Base-by-base conservation (phyloP, 2,329 filamentous ascomycete species). In the Colletotrichum ledebouriae region DNA sequence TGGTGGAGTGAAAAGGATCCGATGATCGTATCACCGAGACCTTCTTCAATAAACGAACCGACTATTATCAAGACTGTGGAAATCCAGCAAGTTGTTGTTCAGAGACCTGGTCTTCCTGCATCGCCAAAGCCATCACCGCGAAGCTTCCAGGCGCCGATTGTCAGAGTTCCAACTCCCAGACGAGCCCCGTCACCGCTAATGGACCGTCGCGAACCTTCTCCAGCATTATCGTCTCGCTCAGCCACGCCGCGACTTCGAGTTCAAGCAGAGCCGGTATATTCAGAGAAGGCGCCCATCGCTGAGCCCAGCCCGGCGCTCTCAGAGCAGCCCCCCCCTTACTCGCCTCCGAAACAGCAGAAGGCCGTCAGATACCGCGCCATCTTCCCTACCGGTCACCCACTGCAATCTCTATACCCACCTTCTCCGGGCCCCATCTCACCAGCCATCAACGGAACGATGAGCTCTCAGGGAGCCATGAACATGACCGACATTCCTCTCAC, bases 371-470 rank as follows among this genome's bases (percentile, higher is more conserved):
- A 89, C 73, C 83, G 83, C 61, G 86, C 87, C 2, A 82, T 90
- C 4, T 85, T 89, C 56, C 87, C 90, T 6, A 84, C 88, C 0
- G 82, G 80, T 3, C 85, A 88, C 69, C 79, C 81, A 0, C 74
- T 83, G 44, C 79, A 79, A 47, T 73, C 76, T 10, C 82, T 85
- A 63, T 84, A 85, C 37, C 85, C 88, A 2, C 83, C 84, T 1
- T 89, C 89, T 5, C 89, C 90, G 0, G 86, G 86, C 0, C 89
- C 88, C 2, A 78, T 87, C 0, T 91, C 91, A 1, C 89, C 90
- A 2, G 89, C 85, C 0, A 79, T 91, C 44, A 83, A 88, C 42
- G 83, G 83, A 13, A 86, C 86, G 0, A 91, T 92, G 83, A 86
- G 85, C 11, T 87, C 88, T 0, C 86, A 87, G 64, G 86, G 89